A percentile compares a stretch with the other conserved stretches of the same genome.
phyloP scores from a whole-genome alignment of 805 yeast species.

The Kluyveromyces dobzhanskii region DNA sequence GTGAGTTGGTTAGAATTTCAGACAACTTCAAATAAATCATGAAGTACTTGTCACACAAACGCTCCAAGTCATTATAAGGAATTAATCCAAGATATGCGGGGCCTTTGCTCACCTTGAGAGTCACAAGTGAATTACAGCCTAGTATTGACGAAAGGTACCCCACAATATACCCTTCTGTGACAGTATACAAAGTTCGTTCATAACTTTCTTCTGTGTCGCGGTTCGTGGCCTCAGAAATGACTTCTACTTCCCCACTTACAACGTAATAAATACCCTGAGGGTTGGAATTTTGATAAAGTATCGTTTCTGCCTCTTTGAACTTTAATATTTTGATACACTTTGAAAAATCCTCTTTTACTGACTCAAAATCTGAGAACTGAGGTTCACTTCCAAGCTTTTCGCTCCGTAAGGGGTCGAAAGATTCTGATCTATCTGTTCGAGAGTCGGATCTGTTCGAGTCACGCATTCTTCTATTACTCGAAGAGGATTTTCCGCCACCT shows the following conservation, averaged over 20 bases:
- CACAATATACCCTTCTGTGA: conserved; percentile 72
- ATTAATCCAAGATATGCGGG: conserved; percentile 66
- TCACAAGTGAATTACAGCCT: conserved; percentile 71
- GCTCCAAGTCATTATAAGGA: conserved; percentile 52
- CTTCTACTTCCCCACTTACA: conserved; percentile 69
- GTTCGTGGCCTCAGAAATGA: conserved; percentile 36
- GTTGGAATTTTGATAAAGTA: conserved; percentile 57
- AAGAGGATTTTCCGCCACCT: not conserved
- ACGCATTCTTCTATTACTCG: not conserved
- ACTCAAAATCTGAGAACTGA: conserved; percentile 35
- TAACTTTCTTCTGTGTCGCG: conserved; percentile 9
- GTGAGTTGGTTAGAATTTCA: conserved; percentile 52
- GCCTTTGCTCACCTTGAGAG: conserved; percentile 47
- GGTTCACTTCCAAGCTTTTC: conserved; percentile 9
- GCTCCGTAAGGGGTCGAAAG: not conserved
- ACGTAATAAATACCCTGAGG: conserved; percentile 75
- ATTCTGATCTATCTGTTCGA: not conserved
- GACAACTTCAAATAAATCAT: conserved; percentile 73
- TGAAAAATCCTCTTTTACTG: conserved; percentile 51
- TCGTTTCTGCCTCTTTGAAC: conserved; percentile 42
- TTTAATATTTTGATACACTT: conserved; percentile 48
- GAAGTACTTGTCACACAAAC: conserved; percentile 66
- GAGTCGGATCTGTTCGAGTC: not conserved
- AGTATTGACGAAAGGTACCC: conserved; percentile 79
- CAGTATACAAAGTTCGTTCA: conserved; percentile 44